phyloP scores from a whole-genome alignment of 805 yeast species.

The Vanderwaltozyma verrucispora region DNA sequence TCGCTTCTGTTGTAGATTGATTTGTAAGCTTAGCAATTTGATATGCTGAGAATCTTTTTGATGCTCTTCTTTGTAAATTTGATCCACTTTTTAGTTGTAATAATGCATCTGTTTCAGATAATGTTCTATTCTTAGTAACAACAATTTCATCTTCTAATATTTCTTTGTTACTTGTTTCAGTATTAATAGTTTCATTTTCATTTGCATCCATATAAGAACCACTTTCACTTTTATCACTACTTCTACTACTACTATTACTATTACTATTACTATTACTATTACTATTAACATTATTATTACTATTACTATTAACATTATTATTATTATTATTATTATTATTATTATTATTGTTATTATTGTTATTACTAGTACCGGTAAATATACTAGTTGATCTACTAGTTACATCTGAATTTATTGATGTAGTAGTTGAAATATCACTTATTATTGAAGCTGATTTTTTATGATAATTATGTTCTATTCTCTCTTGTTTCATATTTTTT shows the following conservation, averaged over 20 bases:
- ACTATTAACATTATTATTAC: too few species aligned
- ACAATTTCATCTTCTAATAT: neutral
- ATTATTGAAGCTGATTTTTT: conserved; percentile 4
- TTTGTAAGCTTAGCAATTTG: conserved; percentile 72
- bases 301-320: too few species aligned
- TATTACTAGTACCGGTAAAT: neutral
- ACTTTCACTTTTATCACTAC: too few species aligned
- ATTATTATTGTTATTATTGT: neutral
- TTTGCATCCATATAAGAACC: too few species aligned
- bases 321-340: neutral
- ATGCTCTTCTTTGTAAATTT: conserved; percentile 82
- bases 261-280: too few species aligned
- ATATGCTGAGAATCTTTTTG: conserved; percentile 87
- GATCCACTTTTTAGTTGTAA: conserved; percentile 73
- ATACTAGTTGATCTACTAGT: neutral
- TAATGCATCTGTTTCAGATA: conserved; percentile 44
- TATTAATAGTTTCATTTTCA: neutral
- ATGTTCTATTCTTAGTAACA: neutral
- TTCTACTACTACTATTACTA: too few species aligned
- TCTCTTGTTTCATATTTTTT: conserved; percentile 17
- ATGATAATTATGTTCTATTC: conserved; percentile 1
- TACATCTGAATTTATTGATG: neutral
- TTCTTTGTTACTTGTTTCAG: too few species aligned
- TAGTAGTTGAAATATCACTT: conserved; percentile 2
- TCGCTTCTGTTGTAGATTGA: conserved; percentile 26